Conservation (phyloP, 257 asterid genomes). For the Solanum corneliomulleri region DNA sequence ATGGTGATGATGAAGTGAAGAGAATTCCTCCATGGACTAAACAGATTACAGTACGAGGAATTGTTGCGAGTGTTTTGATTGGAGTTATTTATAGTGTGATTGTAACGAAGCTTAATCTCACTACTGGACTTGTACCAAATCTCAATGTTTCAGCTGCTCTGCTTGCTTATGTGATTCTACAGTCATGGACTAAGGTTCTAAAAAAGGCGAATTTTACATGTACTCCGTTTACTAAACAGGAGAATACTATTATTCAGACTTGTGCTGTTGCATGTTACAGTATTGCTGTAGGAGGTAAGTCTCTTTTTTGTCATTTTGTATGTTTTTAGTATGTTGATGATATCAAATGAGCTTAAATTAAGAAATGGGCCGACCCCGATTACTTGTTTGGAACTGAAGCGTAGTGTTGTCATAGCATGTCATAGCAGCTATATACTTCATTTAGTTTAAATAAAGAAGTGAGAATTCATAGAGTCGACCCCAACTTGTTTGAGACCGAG, state of each 20-base stretch:
- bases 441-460: background rate
- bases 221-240: constrained; percentile 17
- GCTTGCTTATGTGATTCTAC: constrained; percentile 9
- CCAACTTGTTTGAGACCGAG: background rate
- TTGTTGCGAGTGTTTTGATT: constrained; percentile 10
- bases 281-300: constrained; percentile 16
- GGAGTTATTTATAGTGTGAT: constrained; percentile 15
- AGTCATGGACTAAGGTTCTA: constrained; percentile 13
- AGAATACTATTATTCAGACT: constrained; percentile 18
- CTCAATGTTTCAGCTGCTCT: constrained; percentile 20
- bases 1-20: constrained; percentile 9
- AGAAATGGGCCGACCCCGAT: background rate
- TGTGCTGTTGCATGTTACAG: constrained; percentile 26
- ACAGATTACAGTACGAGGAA: constrained; percentile 13
- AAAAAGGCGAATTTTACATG: constrained; percentile 4
- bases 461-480: background rate
- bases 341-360: background rate
- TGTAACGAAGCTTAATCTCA: constrained; percentile 13
- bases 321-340: background rate
- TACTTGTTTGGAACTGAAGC: background rate
- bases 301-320: background rate
- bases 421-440: too few relatives aligned
- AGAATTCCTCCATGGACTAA: constrained; percentile 19
- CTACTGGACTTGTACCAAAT: constrained; percentile 19
- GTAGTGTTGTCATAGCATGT: too few relatives aligned